Percentiles rank a stretch among this genome's conserved stretches.
These are phyloP conservation scores for Fagopyrum homotropicum DNA, from an alignment of 148 eudicot species.

Conservation along the genomic window DNA sequence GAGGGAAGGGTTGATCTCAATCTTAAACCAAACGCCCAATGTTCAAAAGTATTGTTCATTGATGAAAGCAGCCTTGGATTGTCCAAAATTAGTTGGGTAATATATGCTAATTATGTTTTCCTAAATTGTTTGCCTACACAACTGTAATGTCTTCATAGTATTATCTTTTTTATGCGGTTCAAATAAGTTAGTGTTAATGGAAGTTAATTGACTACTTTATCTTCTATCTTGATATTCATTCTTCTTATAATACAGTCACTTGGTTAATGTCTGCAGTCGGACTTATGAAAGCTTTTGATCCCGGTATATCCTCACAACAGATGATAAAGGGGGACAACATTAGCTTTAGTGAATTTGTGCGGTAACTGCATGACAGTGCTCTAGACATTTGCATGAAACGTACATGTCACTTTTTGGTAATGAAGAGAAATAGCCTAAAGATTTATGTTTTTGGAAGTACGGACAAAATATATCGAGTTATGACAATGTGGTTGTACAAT, in stretches of 20 bases:
- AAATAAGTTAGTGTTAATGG: neutral
- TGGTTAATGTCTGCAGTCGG: constrained; percentile 35
- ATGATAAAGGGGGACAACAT: constrained; percentile 29
- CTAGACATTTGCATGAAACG: neutral
- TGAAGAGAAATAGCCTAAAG: neutral
- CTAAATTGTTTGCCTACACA: neutral
- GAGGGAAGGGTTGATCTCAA: constrained; percentile 27
- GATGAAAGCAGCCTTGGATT: constrained; percentile 50
- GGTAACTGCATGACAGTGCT: constrained; percentile 14
- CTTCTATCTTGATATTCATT: neutral
- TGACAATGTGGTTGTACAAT: neutral
- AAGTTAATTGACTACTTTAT: neutral
- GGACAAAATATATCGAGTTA: neutral
- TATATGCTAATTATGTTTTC: neutral
- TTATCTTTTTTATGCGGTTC: too few relatives aligned
- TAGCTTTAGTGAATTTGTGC: constrained; percentile 28
- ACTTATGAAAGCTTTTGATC: constrained; percentile 58
- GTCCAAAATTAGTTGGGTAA: constrained; percentile 53
- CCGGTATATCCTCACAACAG: constrained; percentile 25
- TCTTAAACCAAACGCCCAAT: constrained; percentile 27
- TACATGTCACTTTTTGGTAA: neutral
- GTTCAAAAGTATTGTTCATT: constrained; percentile 21
- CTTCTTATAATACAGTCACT: neutral
- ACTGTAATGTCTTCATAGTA: neutral
- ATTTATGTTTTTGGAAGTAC: neutral